A percentile compares a stretch with the other conserved stretches of the same genome.
Conservation (phyloP, 2,329 filamentous ascomycete genomes). For the Neopestalotiopsis clavispora region DNA sequence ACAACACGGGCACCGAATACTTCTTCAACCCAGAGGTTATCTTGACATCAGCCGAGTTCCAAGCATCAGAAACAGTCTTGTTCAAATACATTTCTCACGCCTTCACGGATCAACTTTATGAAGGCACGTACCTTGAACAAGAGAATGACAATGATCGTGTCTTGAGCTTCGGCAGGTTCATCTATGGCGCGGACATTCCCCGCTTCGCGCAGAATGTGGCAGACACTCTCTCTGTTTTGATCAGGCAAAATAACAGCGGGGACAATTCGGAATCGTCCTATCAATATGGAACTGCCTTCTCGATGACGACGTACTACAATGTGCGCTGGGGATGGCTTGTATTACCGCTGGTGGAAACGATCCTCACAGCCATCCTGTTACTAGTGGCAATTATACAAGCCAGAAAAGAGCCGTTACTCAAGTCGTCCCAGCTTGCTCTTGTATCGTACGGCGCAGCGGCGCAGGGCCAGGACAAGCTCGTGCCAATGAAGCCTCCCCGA, state of each 20-base stretch:
- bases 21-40: neutral
- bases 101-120: neutral
- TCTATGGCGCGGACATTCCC: neutral
- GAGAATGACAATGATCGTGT: neutral
- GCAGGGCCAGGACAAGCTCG: neutral
- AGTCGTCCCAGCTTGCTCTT: slow-evolving; percentile 6
- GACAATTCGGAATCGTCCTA: slow-evolving; percentile 24
- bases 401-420: slow-evolving; percentile 24
- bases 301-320: slow-evolving; percentile 26
- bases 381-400: slow-evolving; percentile 20
- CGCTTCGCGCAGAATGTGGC: slow-evolving; percentile 4
- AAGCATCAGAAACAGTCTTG: neutral
- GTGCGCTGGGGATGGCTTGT: slow-evolving; percentile 24
- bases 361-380: slow-evolving; percentile 21
- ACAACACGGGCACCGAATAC: neutral
- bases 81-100: neutral
- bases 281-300: slow-evolving; percentile 17
- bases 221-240: slow-evolving; percentile 17
- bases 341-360: slow-evolving; percentile 22
- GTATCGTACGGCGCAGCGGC: neutral
- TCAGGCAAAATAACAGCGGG: slow-evolving; percentile 19
- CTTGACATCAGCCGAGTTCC: no score
- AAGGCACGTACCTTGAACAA: neutral
- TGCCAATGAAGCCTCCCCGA: neutral
- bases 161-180: neutral